A percentile compares a stretch with the other conserved stretches of the same genome.
These are phyloP conservation scores for Diplodia seriata DNA, from an alignment of 2,329 filamentous ascomycete genomes.

Conservation along the genomic window DNA sequence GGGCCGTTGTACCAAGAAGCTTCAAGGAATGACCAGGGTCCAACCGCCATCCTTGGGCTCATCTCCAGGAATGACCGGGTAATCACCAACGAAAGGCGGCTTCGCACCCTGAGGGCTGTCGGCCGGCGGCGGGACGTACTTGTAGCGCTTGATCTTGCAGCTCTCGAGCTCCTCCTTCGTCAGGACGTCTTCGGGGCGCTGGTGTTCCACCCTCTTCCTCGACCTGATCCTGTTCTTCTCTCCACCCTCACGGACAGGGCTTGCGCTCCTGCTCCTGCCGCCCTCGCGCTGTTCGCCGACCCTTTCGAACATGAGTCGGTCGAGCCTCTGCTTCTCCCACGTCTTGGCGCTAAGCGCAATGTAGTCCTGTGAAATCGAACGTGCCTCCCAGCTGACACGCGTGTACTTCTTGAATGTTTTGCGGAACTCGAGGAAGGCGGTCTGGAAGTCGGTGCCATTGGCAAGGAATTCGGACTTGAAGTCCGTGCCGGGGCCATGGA, in stretches of 20 bases:
- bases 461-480: conserved; percentile 40
- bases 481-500: conserved; percentile 16
- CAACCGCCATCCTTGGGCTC: conserved; percentile 2
- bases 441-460: conserved; percentile 41
- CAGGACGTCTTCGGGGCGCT: conserved; percentile 9
- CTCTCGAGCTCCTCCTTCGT: conserved; percentile 9
- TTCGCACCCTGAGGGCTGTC: conserved; percentile 20
- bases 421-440: conserved; percentile 49
- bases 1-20: background rate
- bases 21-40: background rate
- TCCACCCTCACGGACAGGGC: conserved; percentile 33
- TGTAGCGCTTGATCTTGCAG: conserved; percentile 39
- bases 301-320: background rate
- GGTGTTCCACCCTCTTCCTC: conserved; percentile 8
- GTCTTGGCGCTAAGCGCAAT: conserved; percentile 8
- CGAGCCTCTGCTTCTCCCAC: conserved; percentile 7
- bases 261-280: conserved; percentile 36
- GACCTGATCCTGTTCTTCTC: conserved; percentile 7
- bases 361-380: conserved; percentile 37
- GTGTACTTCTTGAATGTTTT: conserved; percentile 51
- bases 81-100: background rate
- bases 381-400: conserved; percentile 51
- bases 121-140: conserved; percentile 38
- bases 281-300: conserved; percentile 30
- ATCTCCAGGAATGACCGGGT: background rate